Base-by-base conservation (phyloP, 768 basidiomycete species). In the Mycena alexandri region DNA sequence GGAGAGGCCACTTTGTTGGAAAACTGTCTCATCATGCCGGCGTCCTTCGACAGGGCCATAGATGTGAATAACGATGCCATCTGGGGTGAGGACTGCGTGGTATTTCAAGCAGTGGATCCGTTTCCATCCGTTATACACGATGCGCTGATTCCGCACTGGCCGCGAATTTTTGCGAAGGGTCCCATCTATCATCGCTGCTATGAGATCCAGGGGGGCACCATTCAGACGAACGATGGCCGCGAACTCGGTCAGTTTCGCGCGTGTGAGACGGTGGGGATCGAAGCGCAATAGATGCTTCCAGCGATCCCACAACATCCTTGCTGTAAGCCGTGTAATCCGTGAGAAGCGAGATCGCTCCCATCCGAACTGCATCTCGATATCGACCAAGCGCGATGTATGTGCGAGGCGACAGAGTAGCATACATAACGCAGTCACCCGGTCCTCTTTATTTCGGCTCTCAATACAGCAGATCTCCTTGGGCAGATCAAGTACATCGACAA, bases 111-210 rank as follows among this genome's bases (percentile, higher is more conserved):
- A 65, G 22, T 69, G 68, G 16, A 66, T 63, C 2, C 64, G 63
- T 29, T 72, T 72, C 68, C 71, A 72, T 1, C 71, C 68, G 59
- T 72, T 72, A 38, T 59, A 72, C n/a, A 70, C 50, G 2, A 72
- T 60, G 19, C 68, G 65, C 61, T 72, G 71, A 50, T 72, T 72
- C 0, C 61, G 47, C n/a, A 38, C 34, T 10, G 60, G 60, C 0
- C 50, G 48, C 0, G 60, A 48, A 43, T 61, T 61, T 50, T 65
- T 52, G 7, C 65, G 54, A 17, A 72, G 51, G 11, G 68, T 72
- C 29, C 71, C 71, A 36, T 70, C 61, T 4, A 70, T 59, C 42
- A 70, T 63, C 14, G 64, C 68, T 16, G 46, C 55, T 51, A 70
- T 55, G 11, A 48, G 19, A 44, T 65, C 64, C 21, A 67, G 11